Evolutionary conservation across 2,329 filamentous ascomycete genomes (phyloP), one percentile per base, ranked within the genome.

Genomic region (Exophiala lecanii-corni): DNA sequence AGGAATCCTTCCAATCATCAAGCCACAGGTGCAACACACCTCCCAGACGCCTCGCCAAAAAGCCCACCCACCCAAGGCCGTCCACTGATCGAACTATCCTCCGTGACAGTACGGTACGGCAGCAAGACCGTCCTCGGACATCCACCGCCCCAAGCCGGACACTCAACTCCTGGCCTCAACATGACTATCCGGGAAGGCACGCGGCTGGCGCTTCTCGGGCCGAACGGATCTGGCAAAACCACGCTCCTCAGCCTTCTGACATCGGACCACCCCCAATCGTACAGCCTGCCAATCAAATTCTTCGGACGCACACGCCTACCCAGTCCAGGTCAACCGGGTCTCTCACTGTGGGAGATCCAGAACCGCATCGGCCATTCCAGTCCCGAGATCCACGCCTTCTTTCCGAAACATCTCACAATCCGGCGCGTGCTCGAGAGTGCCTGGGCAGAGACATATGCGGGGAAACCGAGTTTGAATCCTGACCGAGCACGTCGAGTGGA

Each of bases 241-340:
- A 98, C 92, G 0, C 75, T 98, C 28, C 77, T 97, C 19, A 92
- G 89, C 4, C 74, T 98, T 4, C 85, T 98, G 46, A 94, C 87
- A 47, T 97, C 91, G 1, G 92, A 98, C 59, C 92, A 98, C 57
- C 92, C 92, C 0, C 91, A 97, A 63, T 82, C 89, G 0, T 98
- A 97, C 62, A 87, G 86, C 0, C 78, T 89, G 17, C 89, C 91
- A 1, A 83, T 98, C 48, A 83, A 79, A 55, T 73, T 96, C 10
- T 97, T 98, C 60, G 88, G 89, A 1, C 80, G 81, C 16, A 84
- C 83, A 41, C 79, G 92, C 15, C 72, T 96, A 0, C 89, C 91
- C 0, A 78, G 84, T 42, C 76, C 78, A 0, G 85, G 84, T 0
- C 62, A 78, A 41, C 75, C 76, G 0, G 89, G 87, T 0, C 80